Evolutionary conservation across 345 rosid genomes (phyloP), one percentile per base, ranked within the genome.

Genomic region (Turritis glabra): DNA sequence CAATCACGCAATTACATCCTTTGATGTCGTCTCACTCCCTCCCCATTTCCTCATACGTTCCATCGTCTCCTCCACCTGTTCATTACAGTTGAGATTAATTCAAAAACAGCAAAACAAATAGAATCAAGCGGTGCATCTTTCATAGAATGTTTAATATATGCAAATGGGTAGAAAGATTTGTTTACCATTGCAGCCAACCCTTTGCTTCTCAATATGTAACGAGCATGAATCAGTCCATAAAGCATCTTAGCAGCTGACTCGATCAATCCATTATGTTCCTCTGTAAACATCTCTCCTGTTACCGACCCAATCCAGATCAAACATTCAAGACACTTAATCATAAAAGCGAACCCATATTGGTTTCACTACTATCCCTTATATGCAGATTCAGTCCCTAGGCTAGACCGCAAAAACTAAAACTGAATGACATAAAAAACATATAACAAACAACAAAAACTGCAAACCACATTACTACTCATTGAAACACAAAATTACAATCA

Each of bases 191-290:
- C 96, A 47, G 97, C 84, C 84, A 94, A 86, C 43, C 98, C 98
- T 85, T 94, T 94, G 87, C 84, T 85, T 25, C 96, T 94, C 88
- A 94, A 82, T 65, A 89, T 80, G 79, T 89, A 91, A 64, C 97
- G 94, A 18, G 97, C 85, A 54, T 94, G 98, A 80, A 91, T 89
- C 64, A 94, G 61, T 80, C 98, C 97, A 77, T 91, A 94, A 61
- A 94, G 97, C 97, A 90, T 88, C 90, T 93, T 97, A 47, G 97
- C 97, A 4, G 98, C 96, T 43, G 98, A 93, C 82, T 93, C 98
- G 64, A 93, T 85, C 68, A 93, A 67, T 54, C 89, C 98, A 81
- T 93, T 90, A 71, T 93, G 98, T 82, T 93, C 98, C 83, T 91
- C 98, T 50, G 93, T 90, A 59, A 93, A 89, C 92, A 93, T 86